A percentile compares a stretch with the other conserved stretches of the same genome.
Conservation (phyloP, 768 basidiomycete species). For the Cyathus striatus region DNA sequence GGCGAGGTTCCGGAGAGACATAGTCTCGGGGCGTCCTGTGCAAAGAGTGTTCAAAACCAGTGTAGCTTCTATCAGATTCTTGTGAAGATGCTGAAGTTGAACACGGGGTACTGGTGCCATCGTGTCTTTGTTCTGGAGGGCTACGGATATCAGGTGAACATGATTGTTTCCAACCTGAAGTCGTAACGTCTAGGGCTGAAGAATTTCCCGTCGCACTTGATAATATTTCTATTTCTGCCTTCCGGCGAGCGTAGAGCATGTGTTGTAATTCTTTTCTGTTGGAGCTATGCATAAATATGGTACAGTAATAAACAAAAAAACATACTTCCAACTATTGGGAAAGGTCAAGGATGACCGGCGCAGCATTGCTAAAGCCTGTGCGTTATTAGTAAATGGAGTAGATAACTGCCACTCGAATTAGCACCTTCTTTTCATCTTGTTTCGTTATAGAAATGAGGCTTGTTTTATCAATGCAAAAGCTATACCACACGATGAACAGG, state of each 20-base stretch:
- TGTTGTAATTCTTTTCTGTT: slow-evolving; percentile 72
- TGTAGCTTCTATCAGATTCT: not conserved
- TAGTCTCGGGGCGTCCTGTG: not conserved
- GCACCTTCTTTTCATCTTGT: slow-evolving; percentile 76
- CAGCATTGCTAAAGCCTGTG: slow-evolving; percentile 63
- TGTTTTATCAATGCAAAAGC: slow-evolving; percentile 57
- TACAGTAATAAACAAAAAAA: slow-evolving; percentile 5
- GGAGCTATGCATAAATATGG: not conserved
- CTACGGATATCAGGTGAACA: too few relatives aligned
- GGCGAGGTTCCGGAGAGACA: slow-evolving; percentile 11
- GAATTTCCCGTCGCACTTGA: too few relatives aligned
- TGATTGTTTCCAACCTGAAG: too few relatives aligned
- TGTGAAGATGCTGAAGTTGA: slow-evolving; percentile 1
- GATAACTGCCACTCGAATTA: too few relatives aligned
- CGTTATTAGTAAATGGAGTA: not conserved
- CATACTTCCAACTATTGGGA: slow-evolving; percentile 66
- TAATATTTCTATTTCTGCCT: slow-evolving; percentile 89
- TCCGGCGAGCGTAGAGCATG: slow-evolving; percentile 78
- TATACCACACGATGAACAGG: slow-evolving; percentile 22
- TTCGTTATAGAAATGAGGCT: slow-evolving; percentile 62
- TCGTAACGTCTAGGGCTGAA: not conserved
- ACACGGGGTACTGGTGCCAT: not conserved
- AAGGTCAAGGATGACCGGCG: slow-evolving; percentile 31
- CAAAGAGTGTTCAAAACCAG: not conserved
- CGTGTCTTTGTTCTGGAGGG: not conserved